Base-by-base conservation (phyloP, 768 basidiomycete species). In the Macrolepiota fuliginosa region DNA sequence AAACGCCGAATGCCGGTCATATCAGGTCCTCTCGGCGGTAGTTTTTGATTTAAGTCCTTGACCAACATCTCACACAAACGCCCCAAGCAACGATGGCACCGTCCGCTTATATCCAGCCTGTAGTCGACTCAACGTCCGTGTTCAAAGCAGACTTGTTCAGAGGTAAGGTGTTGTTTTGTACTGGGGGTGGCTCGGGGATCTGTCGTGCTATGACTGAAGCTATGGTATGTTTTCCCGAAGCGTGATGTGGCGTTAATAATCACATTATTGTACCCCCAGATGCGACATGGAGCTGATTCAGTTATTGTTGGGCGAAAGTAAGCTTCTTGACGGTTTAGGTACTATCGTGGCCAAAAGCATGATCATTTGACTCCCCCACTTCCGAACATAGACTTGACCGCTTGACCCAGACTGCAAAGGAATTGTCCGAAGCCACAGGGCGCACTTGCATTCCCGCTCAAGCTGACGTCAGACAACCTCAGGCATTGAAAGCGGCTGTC, bases 121-220 rank as follows among this genome's bases (percentile, higher is more conserved):
- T 81, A 19, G 75, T 76, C 29, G 75, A 78, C 62, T 91, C 90
- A 0, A 81, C 79, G 0, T 68, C 82, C 45, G 77, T 91, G 58
- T 98, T 96, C 82, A 88, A 85, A 66, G 69, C 76, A 1, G 88
- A 91, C 65, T 81, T 98, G 32, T 96, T 96, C 85, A 85, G 87
- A 64, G 94, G 91, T 63, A 97, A 96, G 71, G 92, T 96, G 22
- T 77, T 92, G 3, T 91, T 93, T 75, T 94, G 90, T 75, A 96
- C 94, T 0, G 95, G 94, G 39, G 95, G 94, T 15, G 91, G 91
- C 1, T 92, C 92, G 62, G 96, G 96, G 15, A 98, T 99, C 75
- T 94, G 95, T 77, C 88, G 89, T 66, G 84, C 77, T 53, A 95
- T 96, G 89, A 91, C 90, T 37, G 85, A 92, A 69, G 83, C 88